Conservation (phyloP, 148 eudicot species). For the Linanthus parryae region DNA sequence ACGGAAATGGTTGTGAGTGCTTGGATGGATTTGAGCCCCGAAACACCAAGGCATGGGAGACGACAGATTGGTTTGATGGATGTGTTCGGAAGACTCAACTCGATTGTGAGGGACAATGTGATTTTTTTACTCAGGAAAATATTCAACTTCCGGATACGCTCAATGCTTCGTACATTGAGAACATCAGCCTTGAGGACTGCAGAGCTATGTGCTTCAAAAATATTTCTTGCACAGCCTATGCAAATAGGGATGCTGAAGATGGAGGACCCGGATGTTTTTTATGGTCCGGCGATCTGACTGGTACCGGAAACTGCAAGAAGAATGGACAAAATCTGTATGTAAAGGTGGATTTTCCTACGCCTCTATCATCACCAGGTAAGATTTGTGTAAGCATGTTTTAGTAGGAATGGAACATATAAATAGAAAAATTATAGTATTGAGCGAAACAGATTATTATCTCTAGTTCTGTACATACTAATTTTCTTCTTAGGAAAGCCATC, state of each 20-base stretch:
- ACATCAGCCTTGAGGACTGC: constrained; percentile 21
- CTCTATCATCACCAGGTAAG: no score
- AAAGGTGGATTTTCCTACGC: constrained; percentile 24
- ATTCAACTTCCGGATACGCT: constrained; percentile 24
- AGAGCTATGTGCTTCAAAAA: constrained; percentile 12
- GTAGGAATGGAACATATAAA: no score
- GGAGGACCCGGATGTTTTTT: constrained; percentile 27
- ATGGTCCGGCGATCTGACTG: constrained; percentile 20
- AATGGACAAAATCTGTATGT: constrained; percentile 25
- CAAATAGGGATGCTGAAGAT: constrained; percentile 12
- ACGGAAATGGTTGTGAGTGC: constrained; percentile 19
- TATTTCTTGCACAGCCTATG: constrained; percentile 21
- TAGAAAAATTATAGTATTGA: no score
- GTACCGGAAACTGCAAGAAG: constrained; percentile 3
- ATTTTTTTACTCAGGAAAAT: constrained; percentile 10
- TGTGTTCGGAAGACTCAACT: constrained; percentile 20
- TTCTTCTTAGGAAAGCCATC: no score
- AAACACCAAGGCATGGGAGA: constrained; percentile 10
- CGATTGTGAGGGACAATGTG: constrained; percentile 19
- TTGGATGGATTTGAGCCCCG: constrained; percentile 22
- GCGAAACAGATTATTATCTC: no score
- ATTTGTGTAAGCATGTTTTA: constrained; percentile 13
- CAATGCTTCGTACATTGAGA: constrained; percentile 8
- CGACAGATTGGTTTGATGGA: constrained; percentile 22
- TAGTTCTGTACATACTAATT: no score